A percentile compares a stretch with the other conserved stretches of the same genome.
These are phyloP conservation scores for Crataegus laevigata DNA, from an alignment of 306 rosid species.

Conservation along the genomic window DNA sequence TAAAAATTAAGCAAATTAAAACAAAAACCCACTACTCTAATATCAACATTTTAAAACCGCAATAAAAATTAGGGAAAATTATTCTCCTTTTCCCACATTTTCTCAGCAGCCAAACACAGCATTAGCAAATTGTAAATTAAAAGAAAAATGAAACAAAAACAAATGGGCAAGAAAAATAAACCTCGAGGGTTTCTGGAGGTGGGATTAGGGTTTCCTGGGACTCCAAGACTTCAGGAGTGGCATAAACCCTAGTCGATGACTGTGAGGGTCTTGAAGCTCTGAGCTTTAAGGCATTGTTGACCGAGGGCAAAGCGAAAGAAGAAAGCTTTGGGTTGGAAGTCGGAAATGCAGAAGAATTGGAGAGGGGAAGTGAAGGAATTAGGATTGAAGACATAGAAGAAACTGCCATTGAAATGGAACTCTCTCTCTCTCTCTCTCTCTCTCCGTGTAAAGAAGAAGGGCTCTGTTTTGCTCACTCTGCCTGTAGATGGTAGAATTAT, in stretches of 20 bases:
- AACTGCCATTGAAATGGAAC: constrained; percentile 54
- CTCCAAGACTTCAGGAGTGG: constrained; percentile 64
- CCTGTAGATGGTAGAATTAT: constrained; percentile 24
- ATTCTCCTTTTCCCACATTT: background rate
- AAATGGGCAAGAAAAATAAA: constrained; percentile 18
- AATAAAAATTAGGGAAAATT: background rate
- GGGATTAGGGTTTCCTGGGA: constrained; percentile 35
- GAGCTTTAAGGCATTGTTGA: constrained; percentile 26
- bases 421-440: background rate
- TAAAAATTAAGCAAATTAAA: background rate
- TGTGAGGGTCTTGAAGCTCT: constrained; percentile 32
- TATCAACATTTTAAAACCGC: background rate
- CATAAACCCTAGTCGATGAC: constrained; percentile 41
- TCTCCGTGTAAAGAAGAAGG: background rate
- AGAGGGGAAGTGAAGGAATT: constrained; percentile 42
- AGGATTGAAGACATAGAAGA: constrained; percentile 56
- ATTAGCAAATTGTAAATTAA: background rate
- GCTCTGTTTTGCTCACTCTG: background rate
- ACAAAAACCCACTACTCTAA: no score
- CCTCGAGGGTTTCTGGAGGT: constrained; percentile 43
- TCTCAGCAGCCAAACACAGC: background rate
- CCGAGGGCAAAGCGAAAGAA: constrained; percentile 23
- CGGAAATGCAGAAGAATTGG: constrained; percentile 34
- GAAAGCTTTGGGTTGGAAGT: constrained; percentile 29
- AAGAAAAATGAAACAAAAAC: background rate